phyloP scores from a whole-genome alignment of 1,284 basidiomycete genomes.

The Microbotryum lychnidis-dioicae region DNA sequence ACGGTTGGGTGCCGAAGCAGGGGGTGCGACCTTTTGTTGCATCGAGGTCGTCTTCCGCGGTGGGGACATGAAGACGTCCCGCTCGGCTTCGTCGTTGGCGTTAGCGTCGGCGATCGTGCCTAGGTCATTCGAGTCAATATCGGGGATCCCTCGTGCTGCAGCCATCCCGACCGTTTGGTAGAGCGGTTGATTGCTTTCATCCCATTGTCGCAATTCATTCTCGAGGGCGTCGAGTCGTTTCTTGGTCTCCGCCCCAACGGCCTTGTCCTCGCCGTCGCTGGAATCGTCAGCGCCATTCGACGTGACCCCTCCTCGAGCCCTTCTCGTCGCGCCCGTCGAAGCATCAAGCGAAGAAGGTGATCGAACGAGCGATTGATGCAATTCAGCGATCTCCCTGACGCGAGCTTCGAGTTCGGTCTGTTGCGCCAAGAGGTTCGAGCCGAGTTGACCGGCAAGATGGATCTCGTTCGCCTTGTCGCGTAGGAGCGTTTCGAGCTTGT shows the following conservation, averaged over 20 bases:
- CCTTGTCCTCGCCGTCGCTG: conserved; percentile 40
- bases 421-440: conserved; percentile 81
- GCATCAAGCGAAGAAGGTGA: conserved; percentile 4
- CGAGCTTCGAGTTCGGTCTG: conserved; percentile 82
- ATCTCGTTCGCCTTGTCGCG: conserved; percentile 83
- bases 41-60: neutral
- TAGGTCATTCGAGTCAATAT: neutral
- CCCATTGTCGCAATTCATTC: conserved; percentile 68
- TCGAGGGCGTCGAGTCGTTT: conserved; percentile 67
- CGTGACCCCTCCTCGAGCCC: conserved; percentile 49
- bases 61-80: neutral
- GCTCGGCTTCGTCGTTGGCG: neutral
- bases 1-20: too few species aligned
- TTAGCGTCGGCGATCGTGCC: neutral
- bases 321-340: neutral
- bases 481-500: conserved; percentile 65
- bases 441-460: conserved; percentile 77
- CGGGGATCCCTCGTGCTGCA: conserved; percentile 34
- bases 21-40: neutral
- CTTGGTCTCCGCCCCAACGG: conserved; percentile 50
- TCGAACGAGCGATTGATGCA: conserved; percentile 15
- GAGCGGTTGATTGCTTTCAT: conserved; percentile 69
- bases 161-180: conserved; percentile 57
- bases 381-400: conserved; percentile 62
- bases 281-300: conserved; percentile 45